Evolutionary conservation across 1,284 basidiomycete genomes (phyloP).

Genomic region (Puccinia triticina): DNA sequence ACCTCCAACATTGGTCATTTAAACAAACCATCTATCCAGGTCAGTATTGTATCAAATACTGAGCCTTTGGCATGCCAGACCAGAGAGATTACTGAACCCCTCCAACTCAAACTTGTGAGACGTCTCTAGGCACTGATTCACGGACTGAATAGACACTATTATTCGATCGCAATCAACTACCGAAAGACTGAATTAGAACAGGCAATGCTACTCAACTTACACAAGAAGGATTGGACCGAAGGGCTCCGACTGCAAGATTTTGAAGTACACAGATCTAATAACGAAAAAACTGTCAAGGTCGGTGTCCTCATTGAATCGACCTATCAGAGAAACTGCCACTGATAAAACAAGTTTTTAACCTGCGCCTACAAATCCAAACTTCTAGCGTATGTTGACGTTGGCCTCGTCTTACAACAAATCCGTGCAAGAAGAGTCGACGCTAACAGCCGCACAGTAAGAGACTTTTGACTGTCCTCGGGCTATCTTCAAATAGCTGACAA

Average conservation of each 20-base stretch:
- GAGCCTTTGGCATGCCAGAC: not conserved
- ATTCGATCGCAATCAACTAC: constrained; percentile 94
- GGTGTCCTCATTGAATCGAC: not conserved
- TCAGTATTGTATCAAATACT: constrained; percentile 28
- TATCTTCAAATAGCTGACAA: not conserved
- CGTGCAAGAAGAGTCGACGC: constrained; percentile 89
- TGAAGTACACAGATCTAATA: constrained; percentile 76
- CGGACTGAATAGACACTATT: constrained; percentile 93
- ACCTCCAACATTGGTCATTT: constrained; percentile 98
- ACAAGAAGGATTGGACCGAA: constrained; percentile 97
- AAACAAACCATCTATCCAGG: constrained; percentile 97
- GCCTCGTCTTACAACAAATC: constrained; percentile 93
- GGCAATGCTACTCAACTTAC: constrained; percentile 95
- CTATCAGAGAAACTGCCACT: not conserved
- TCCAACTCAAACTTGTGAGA: not conserved
- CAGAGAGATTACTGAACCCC: not conserved
- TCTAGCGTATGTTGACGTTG: constrained; percentile 63
- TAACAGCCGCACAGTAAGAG: constrained; percentile 73
- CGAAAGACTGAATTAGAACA: constrained; percentile 96
- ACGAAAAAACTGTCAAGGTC: constrained; percentile 90
- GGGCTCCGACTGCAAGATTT: constrained; percentile 88
- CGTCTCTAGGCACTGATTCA: constrained; percentile 64
- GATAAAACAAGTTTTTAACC: not conserved
- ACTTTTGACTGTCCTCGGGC: not conserved
- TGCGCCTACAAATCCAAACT: not conserved